These are phyloP conservation scores for Juglanconis juglandina DNA, from an alignment of 2,329 filamentous ascomycete species.

Conservation along the genomic window DNA sequence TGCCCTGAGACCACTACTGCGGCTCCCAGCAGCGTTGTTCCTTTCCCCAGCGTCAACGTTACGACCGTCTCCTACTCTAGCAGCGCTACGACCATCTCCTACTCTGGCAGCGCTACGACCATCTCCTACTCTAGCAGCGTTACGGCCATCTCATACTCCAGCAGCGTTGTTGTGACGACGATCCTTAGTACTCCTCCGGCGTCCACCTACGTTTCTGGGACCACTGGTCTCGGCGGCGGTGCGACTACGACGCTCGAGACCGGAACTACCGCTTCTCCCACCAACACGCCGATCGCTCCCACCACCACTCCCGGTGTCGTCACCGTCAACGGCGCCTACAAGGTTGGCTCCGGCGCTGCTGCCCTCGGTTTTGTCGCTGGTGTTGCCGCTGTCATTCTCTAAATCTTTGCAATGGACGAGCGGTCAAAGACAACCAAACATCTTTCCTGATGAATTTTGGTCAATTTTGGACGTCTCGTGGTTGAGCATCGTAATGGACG, in stretches of 20 bases:
- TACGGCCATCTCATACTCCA: conserved; percentile 1
- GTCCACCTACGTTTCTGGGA: conserved; percentile 19
- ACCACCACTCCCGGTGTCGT: conserved; percentile 24
- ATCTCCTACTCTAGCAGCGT: background rate
- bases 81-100: conserved; percentile 11
- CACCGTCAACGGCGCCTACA: conserved; percentile 36
- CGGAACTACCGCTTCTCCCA: conserved; percentile 16
- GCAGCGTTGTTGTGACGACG: conserved; percentile 14
- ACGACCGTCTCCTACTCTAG: conserved; percentile 13
- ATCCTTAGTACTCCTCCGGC: conserved; percentile 20
- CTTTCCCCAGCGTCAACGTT: conserved; percentile 11
- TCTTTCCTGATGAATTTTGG: conserved; percentile 12
- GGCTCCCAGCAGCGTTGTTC: conserved; percentile 9
- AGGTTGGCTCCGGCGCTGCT: conserved; percentile 32
- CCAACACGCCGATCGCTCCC: conserved; percentile 27
- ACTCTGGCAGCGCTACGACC: conserved; percentile 6
- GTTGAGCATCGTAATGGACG: conserved; percentile 15
- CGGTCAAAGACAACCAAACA: background rate
- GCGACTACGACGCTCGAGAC: background rate
- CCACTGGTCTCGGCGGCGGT: conserved; percentile 15
- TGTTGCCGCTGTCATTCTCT: conserved; percentile 36
- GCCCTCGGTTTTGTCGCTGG: conserved; percentile 36
- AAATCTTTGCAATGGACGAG: conserved; percentile 14
- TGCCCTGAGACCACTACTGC: conserved; percentile 15
- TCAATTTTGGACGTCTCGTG: conserved; percentile 19